A percentile compares a stretch with the other conserved stretches of the same genome.
Conservation (phyloP, 768 basidiomycete species). For the Omphalotus guepiniiformis region DNA sequence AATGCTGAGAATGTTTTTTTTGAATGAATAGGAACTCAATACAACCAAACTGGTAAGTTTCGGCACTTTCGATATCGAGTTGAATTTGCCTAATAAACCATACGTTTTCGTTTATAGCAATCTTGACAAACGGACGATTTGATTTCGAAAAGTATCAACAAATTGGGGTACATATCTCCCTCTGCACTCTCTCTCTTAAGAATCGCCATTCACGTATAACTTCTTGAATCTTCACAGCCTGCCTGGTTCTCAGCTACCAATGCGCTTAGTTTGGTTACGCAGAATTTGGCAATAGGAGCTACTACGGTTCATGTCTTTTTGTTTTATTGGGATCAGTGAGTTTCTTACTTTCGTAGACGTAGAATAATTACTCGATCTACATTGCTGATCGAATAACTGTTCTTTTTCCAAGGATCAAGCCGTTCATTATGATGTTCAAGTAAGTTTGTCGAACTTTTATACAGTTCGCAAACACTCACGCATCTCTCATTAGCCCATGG, state of each 20-base stretch:
- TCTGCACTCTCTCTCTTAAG: conserved; percentile 1
- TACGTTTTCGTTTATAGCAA: no score
- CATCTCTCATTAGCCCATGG: conserved; percentile 24
- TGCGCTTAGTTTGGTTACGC: conserved; percentile 14
- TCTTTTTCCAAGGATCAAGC: no score
- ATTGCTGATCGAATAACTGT: no score
- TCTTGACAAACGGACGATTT: conserved; percentile 21
- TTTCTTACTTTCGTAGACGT: conserved; percentile 2
- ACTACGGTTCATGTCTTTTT: conserved; percentile 22
- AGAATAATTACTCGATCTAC: no score
- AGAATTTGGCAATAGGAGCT: conserved; percentile 18
- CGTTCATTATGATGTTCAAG: no score
- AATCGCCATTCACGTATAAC: background rate
- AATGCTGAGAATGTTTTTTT: no score
- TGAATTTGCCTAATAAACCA: no score
- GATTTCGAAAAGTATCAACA: conserved; percentile 18
- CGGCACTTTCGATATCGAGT: no score
- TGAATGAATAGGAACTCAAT: conserved; percentile 15
- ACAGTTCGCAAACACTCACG: no score
- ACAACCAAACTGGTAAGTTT: conserved; percentile 25
- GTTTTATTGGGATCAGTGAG: conserved; percentile 30
- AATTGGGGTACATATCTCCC: conserved; percentile 14
- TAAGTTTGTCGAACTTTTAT: no score
- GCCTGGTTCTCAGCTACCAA: conserved; percentile 33
- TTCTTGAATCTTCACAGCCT: conserved; percentile 14